Conservation (phyloP, 257 asterid genomes). For the Nicotiana attenuata region DNA sequence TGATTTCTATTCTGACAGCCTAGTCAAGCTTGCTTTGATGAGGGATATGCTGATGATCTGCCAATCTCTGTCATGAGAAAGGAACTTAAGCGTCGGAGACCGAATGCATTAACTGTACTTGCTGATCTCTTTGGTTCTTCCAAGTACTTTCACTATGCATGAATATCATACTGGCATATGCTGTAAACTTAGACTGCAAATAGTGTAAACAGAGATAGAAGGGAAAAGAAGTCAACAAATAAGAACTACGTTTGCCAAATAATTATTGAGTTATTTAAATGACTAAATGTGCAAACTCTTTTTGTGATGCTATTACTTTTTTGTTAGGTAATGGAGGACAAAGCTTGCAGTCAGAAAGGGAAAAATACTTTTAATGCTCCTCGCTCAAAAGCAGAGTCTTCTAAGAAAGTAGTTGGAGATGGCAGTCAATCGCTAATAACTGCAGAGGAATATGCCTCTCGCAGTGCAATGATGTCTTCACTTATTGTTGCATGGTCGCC, state of each 20-base stretch:
- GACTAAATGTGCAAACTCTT: neutral
- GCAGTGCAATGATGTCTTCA: conserved; percentile 66
- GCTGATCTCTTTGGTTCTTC: conserved; percentile 25
- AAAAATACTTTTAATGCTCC: conserved; percentile 28
- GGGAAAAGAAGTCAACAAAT: conserved; percentile 1
- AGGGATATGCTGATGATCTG: conserved; percentile 22
- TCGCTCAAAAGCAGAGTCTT: conserved; percentile 21
- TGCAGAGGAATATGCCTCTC: conserved; percentile 63
- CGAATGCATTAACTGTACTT: conserved; percentile 34
- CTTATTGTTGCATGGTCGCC: conserved; percentile 92
- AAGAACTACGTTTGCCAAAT: neutral
- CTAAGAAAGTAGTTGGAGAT: conserved; percentile 26
- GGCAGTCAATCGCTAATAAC: conserved; percentile 35
- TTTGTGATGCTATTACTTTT: conserved; percentile 16
- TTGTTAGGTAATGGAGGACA: conserved; percentile 32
- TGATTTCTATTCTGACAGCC: conserved; percentile 33
- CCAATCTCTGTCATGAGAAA: conserved; percentile 27
- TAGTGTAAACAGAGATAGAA: neutral
- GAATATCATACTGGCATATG: neutral
- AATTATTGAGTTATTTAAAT: neutral
- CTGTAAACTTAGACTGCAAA: neutral
- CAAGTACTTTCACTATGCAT: conserved; percentile 9
- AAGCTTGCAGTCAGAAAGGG: conserved; percentile 25
- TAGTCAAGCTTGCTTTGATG: conserved; percentile 22
- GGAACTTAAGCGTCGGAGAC: conserved; percentile 31